Conservation (phyloP, 2,329 filamentous ascomycete species). For the Alternaria consortialis region DNA sequence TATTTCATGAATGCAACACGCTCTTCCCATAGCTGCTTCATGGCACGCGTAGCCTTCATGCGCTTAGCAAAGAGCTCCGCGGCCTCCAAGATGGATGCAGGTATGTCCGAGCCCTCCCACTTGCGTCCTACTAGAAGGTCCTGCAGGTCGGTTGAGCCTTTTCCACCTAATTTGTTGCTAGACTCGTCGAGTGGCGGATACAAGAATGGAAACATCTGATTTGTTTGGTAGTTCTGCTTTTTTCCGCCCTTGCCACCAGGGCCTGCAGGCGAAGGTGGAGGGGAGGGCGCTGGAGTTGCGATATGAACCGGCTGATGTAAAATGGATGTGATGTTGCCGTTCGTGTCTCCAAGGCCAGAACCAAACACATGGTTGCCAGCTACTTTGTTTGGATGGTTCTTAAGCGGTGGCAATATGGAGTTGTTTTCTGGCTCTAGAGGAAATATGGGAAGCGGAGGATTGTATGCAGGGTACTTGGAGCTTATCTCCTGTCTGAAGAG, state of each 20-base stretch:
- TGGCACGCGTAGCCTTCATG: conserved; percentile 89
- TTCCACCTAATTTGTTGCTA: conserved; percentile 90
- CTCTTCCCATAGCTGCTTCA: conserved; percentile 94
- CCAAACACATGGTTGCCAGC: conserved; percentile 62
- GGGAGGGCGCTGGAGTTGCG: conserved; percentile 95
- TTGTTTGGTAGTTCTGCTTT: conserved; percentile 99
- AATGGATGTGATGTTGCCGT: conserved; percentile 71
- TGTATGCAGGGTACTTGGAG: conserved; percentile 96
- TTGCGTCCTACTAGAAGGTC: conserved; percentile 80
- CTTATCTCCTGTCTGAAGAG: conserved; percentile 95
- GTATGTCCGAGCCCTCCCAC: conserved; percentile 95
- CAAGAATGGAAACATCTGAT: conserved; percentile 97
- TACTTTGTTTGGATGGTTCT: conserved; percentile 71
- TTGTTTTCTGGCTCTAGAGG: conserved; percentile 90
- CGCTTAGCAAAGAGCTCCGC: conserved; percentile 89
- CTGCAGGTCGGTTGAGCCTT: conserved; percentile 82
- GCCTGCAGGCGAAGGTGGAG: conserved; percentile 87
- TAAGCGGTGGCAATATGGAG: conserved; percentile 85
- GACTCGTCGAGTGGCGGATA: conserved; percentile 91
- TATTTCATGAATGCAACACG: conserved; percentile 90
- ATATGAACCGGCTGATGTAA: conserved; percentile 97
- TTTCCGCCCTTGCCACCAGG: conserved; percentile 89
- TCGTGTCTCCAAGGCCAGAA: conserved; percentile 59
- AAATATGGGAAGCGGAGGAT: conserved; percentile 83
- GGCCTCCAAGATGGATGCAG: conserved; percentile 92